Conservation (phyloP, 768 basidiomycete genomes). For the Trametes elegans region DNA sequence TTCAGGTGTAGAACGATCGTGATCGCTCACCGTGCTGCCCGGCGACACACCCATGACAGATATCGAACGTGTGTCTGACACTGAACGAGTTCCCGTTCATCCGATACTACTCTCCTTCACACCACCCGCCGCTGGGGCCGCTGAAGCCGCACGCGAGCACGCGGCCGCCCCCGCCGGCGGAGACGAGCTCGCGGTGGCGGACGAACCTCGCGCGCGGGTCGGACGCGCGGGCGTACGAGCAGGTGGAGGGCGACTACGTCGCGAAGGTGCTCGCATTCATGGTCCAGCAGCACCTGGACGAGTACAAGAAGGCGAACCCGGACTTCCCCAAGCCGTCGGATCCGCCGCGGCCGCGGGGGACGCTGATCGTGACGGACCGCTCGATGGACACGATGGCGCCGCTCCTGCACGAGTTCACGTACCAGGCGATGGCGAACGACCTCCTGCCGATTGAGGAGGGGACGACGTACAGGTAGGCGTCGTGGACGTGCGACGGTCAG, state of each 20-base stretch:
- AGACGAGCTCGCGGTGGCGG: conserved; percentile 69
- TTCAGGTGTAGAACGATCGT: not conserved
- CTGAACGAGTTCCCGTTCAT: conserved; percentile 91
- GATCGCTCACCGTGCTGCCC: no score
- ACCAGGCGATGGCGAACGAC: conserved; percentile 98
- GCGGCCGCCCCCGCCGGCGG: conserved; percentile 60
- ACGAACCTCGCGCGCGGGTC: conserved; percentile 77
- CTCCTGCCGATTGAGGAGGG: conserved; percentile 87
- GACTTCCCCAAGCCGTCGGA: conserved; percentile 77
- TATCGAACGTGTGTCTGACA: conserved; percentile 86
- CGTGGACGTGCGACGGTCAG: conserved; percentile 1
- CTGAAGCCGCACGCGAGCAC: conserved; percentile 67
- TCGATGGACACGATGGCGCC: conserved; percentile 92
- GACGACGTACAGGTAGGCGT: conserved; percentile 75
- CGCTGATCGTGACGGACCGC: conserved; percentile 92
- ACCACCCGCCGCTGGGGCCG: conserved; percentile 82
- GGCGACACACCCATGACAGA: no score
- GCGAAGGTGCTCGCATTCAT: conserved; percentile 81
- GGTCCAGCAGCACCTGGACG: conserved; percentile 83
- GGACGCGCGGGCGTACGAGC: conserved; percentile 64
- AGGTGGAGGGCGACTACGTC: conserved; percentile 71
- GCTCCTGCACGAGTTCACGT: conserved; percentile 95
- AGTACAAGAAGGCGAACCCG: conserved; percentile 79
- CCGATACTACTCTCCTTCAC: conserved; percentile 85
- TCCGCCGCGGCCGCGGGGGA: conserved; percentile 59